These are phyloP conservation scores for Alternaria angustiovoidea DNA, from an alignment of 2,329 filamentous ascomycete genomes.

Conservation along the genomic window DNA sequence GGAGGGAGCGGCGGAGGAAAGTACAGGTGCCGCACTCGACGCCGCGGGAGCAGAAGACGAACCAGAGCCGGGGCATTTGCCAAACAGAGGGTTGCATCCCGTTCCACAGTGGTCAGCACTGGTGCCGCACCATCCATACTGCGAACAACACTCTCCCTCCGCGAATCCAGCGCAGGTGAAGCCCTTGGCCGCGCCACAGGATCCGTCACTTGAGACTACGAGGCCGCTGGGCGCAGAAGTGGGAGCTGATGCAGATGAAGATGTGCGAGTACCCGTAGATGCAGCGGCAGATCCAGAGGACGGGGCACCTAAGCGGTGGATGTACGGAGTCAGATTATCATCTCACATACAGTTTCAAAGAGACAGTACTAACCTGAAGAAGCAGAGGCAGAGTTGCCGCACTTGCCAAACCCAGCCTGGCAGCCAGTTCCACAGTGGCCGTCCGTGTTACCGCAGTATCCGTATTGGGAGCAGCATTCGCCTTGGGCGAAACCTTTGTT, in stretches of 20 bases:
- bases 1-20: not conserved
- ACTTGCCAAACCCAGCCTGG: conserved; percentile 37
- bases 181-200: conserved; percentile 20
- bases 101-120: conserved; percentile 8
- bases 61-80: conserved; percentile 2
- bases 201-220: conserved; percentile 19
- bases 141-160: conserved; percentile 31
- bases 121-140: conserved; percentile 25
- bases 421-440: conserved; percentile 41
- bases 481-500: conserved; percentile 42
- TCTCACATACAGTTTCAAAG: not conserved
- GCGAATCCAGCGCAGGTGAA: conserved; percentile 24
- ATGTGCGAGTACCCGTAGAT: not conserved
- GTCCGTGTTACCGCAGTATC: conserved; percentile 47
- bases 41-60: not conserved
- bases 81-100: conserved; percentile 12
- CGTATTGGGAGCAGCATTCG: conserved; percentile 48
- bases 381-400: conserved; percentile 2
- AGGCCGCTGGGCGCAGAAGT: conserved; percentile 5
- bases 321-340: not conserved
- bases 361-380: conserved; percentile 6
- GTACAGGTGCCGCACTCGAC: not conserved
- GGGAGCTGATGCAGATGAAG: not conserved
- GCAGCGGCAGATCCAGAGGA: not conserved
- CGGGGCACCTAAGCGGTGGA: not conserved